Conservation (phyloP, 1,284 basidiomycete genomes). For the Entoloma clypeatum region DNA sequence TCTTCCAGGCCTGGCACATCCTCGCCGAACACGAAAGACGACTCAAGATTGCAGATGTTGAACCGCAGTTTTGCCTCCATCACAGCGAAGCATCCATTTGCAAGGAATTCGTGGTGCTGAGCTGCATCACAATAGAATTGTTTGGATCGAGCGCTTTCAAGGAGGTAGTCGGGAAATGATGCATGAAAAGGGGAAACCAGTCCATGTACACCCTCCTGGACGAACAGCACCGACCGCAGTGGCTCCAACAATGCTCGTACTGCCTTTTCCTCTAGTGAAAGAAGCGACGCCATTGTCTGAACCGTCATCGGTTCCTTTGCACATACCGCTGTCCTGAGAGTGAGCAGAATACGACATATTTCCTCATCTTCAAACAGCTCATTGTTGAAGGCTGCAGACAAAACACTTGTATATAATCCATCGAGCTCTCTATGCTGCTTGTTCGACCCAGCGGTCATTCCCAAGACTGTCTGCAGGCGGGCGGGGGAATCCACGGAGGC, state of each 20-base stretch:
- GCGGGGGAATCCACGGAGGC: not conserved
- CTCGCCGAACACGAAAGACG: no score
- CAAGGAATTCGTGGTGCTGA: not conserved
- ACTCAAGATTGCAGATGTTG: not conserved
- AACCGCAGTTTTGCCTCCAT: not conserved
- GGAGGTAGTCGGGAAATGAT: constrained; percentile 1
- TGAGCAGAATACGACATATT: no score
- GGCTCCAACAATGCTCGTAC: no score
- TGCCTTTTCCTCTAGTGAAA: no score
- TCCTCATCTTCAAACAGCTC: not conserved
- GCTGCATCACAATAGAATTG: not conserved
- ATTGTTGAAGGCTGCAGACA: not conserved
- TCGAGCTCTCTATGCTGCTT: not conserved
- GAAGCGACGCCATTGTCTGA: no score
- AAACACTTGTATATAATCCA: not conserved
- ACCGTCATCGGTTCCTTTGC: no score
- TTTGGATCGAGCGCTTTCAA: not conserved
- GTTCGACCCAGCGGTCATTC: no score
- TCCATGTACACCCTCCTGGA: not conserved
- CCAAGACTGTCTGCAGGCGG: no score
- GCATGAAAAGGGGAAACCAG: not conserved
- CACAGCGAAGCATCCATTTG: not conserved
- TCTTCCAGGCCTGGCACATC: no score
- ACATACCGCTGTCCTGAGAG: no score
- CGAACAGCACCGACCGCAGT: no score